Base-by-base conservation (phyloP, 106 monocot species). In the Hemerocallis citrina region DNA sequence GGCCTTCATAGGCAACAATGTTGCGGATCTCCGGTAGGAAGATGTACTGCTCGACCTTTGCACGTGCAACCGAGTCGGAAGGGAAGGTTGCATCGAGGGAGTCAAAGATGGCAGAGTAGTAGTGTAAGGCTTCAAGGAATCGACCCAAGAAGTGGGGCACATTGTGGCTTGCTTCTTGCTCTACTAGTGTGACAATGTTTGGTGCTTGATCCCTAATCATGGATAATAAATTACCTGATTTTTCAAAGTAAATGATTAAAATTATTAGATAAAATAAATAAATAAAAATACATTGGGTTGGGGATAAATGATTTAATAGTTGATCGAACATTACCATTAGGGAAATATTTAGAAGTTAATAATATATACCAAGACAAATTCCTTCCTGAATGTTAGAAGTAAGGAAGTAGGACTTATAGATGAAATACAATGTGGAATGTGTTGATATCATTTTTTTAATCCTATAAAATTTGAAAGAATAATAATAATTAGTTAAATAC, bases 61-160 rank as follows among this genome's bases (percentile, higher is more conserved):
- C 66, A 22, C 77, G 44, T 22, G 72, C 72, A 5, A 52, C 57
- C 19, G 77, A 78, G 67, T 72, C 77, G 4, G 62, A 31, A 24
- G 77, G 77, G 23, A 78, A 72, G 4, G 77, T 78, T 0, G 77
- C 77, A 57, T 78, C 67, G 23, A 78, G 48, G 14, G 77, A 78
- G 67, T 78, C 77, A 57, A 78, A 78, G 34, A 78, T 63, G 28
- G 77, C 77, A 23, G 77, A 78, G 67, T 78, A 78, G 72, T 72
- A 78, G 55, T 78, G 77, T 23, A 78, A 49, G 17, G 77, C 77
- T 24, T 78, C 77, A 12, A 78, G 27, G 49, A 78, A 77, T 47
- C 77, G 31, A 19, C 66, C 66, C 29, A 78, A 21, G 57, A 78
- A 78, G 67, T 55, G 62, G 0, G 67, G 67, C 11, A 61, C 68